A percentile compares a stretch with the other conserved stretches of the same genome.
phyloP scores from a whole-genome alignment of 345 rosid species.

The Boechera divaricarpa region DNA sequence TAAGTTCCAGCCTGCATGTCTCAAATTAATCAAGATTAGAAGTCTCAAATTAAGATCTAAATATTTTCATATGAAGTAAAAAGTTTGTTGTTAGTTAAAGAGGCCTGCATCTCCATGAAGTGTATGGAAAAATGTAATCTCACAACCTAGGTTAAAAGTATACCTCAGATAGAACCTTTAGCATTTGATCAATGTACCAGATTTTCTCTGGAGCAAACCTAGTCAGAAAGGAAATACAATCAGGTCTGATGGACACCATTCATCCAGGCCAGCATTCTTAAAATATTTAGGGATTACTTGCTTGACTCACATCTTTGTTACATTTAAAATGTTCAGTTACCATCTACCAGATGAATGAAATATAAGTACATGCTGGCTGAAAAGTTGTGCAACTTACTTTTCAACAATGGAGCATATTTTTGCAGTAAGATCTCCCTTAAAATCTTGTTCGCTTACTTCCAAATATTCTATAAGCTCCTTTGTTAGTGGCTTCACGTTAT shows the following conservation, averaged over 20 bases:
- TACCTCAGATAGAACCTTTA: constrained; percentile 98
- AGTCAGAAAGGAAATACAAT: constrained; percentile 41
- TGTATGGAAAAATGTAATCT: constrained; percentile 9
- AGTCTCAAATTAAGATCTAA: constrained; percentile 28
- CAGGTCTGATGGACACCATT: constrained; percentile 19
- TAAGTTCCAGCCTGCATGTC: constrained; percentile 68
- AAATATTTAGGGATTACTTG: constrained; percentile 12
- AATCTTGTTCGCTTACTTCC: constrained; percentile 94
- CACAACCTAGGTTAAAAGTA: constrained; percentile 18
- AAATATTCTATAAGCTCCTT: constrained; percentile 90
- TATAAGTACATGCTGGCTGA: constrained; percentile 26
- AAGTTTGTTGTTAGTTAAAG: neutral
- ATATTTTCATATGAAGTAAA: constrained; percentile 14
- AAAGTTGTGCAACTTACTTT: constrained; percentile 65
- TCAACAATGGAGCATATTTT: constrained; percentile 96
- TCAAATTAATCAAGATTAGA: constrained; percentile 35
- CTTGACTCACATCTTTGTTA: constrained; percentile 17
- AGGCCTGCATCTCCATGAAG: constrained; percentile 9
- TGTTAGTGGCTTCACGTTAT: constrained; percentile 81
- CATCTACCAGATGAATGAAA: constrained; percentile 21
- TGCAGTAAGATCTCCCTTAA: constrained; percentile 93
- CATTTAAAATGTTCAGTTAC: constrained; percentile 19
- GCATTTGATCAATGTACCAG: constrained; percentile 99
- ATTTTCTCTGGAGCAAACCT: constrained; percentile 96
- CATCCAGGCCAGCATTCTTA: constrained; percentile 30